Evolutionary conservation across 208 protist species (phyloP).

Genomic region (Leishmania martiniquensis): DNA sequence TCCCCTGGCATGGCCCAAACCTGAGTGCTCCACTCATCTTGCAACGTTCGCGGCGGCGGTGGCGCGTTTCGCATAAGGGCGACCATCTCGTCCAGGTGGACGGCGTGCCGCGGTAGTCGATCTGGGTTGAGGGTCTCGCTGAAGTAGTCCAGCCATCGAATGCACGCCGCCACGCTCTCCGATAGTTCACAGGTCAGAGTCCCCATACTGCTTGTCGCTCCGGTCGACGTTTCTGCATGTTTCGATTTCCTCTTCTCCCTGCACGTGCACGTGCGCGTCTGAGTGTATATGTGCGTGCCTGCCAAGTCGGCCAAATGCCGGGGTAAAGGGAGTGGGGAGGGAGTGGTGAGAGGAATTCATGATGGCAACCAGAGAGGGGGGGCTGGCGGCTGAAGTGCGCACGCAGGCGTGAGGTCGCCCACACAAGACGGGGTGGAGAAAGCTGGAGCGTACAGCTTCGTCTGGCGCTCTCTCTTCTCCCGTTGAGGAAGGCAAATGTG

Average conservation of each 20-base stretch:
- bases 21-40: conserved; percentile 47
- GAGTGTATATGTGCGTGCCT: background rate
- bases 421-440: background rate
- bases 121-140: conserved; percentile 38
- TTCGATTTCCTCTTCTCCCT: background rate
- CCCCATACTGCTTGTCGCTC: background rate
- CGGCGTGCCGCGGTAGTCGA: conserved; percentile 11
- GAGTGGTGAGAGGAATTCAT: background rate
- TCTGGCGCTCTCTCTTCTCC: no score
- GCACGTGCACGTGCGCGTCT: background rate
- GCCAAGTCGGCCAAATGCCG: background rate
- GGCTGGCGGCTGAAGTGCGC: background rate
- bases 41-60: conserved; percentile 48
- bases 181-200: background rate
- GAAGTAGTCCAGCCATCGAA: conserved; percentile 41
- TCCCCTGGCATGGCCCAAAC: conserved; percentile 67
- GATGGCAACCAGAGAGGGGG: background rate
- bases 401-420: background rate
- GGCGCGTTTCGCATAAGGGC: conserved; percentile 31
- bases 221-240: background rate
- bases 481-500: background rate
- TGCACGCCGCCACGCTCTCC: conserved; percentile 6
- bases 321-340: background rate
- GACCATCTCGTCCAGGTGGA: conserved; percentile 31
- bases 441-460: no score